These are phyloP conservation scores for Penicillium palitans DNA, from an alignment of 2,329 filamentous ascomycete genomes.

Conservation along the genomic window DNA sequence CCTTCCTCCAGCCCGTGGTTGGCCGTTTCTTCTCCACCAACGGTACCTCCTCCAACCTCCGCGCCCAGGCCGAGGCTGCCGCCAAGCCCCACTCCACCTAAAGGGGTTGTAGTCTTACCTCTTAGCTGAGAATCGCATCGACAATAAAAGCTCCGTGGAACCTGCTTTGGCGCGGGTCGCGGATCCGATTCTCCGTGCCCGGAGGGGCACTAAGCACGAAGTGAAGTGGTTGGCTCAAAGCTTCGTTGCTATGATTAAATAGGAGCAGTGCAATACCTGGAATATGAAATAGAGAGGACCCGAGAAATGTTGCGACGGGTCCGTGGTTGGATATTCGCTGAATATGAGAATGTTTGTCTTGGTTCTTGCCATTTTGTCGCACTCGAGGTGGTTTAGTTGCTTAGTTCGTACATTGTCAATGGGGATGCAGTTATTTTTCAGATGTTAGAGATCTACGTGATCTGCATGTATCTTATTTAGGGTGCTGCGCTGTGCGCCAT, in stretches of 20 bases:
- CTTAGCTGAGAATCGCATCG: slow-evolving; percentile 25
- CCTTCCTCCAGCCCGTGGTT: slow-evolving; percentile 87
- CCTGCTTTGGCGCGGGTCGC: slow-evolving; percentile 12
- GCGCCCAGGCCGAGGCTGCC: slow-evolving; percentile 78
- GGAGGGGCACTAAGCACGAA: neutral
- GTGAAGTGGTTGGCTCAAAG: slow-evolving; percentile 3
- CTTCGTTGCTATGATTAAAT: slow-evolving; percentile 15
- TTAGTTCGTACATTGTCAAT: slow-evolving; percentile 3
- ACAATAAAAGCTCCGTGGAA: slow-evolving; percentile 12
- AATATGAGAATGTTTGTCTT: slow-evolving; percentile 8
- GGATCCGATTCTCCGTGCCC: slow-evolving; percentile 21
- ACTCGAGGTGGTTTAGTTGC: neutral
- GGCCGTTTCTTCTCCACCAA: slow-evolving; percentile 81
- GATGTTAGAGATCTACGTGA: neutral
- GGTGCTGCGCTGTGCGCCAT: neutral
- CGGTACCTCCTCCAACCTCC: slow-evolving; percentile 82
- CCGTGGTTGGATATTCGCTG: slow-evolving; percentile 8
- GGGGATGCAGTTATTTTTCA: neutral
- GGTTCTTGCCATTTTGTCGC: slow-evolving; percentile 6
- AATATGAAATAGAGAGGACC: slow-evolving; percentile 12
- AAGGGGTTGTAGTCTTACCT: slow-evolving; percentile 15
- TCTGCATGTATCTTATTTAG: neutral
- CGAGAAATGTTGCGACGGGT: slow-evolving; percentile 6
- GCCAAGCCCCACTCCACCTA: slow-evolving; percentile 64
- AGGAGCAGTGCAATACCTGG: slow-evolving; percentile 13